Evolutionary conservation across 805 yeast genomes (phyloP).

Genomic region (Cyberlindnera maritima): DNA sequence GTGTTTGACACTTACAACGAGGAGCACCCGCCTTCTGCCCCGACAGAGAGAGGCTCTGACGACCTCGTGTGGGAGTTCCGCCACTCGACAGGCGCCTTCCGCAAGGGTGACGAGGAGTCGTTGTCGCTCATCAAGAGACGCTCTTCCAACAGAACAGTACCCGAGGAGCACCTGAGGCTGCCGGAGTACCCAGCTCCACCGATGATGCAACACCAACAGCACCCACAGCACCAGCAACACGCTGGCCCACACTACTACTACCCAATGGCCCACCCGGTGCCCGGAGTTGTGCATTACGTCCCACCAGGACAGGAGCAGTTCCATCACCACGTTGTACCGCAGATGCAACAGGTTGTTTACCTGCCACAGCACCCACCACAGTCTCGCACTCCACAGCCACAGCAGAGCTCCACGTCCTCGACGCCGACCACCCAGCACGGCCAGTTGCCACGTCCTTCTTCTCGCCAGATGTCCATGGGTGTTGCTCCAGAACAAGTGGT

Average conservation of each 20-base stretch:
- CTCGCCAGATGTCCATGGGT: constrained; percentile 8
- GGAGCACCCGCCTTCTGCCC: constrained; percentile 6
- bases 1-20: constrained; percentile 34
- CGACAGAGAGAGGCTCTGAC: constrained; percentile 17
- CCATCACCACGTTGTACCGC: constrained; percentile 1
- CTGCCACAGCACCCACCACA: constrained; percentile 15
- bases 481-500: constrained; percentile 13
- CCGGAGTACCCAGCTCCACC: constrained; percentile 6
- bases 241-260: constrained; percentile 6
- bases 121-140: constrained; percentile 69
- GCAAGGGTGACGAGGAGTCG: constrained; percentile 66
- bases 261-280: constrained; percentile 2
- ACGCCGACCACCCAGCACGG: not conserved
- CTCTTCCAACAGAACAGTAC: constrained; percentile 20
- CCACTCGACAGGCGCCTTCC: constrained; percentile 69
- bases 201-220: not conserved
- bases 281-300: constrained; percentile 1
- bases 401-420: not conserved
- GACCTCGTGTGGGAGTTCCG: constrained; percentile 69
- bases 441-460: not conserved
- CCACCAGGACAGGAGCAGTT: constrained; percentile 1
- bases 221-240: constrained; percentile 4
- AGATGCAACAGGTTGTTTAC: constrained; percentile 2
- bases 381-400: constrained; percentile 13
- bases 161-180: constrained; percentile 20